Evolutionary conservation across 78 protist species (phyloP).

Genomic region (Blattamonas nauphoetae): DNA sequence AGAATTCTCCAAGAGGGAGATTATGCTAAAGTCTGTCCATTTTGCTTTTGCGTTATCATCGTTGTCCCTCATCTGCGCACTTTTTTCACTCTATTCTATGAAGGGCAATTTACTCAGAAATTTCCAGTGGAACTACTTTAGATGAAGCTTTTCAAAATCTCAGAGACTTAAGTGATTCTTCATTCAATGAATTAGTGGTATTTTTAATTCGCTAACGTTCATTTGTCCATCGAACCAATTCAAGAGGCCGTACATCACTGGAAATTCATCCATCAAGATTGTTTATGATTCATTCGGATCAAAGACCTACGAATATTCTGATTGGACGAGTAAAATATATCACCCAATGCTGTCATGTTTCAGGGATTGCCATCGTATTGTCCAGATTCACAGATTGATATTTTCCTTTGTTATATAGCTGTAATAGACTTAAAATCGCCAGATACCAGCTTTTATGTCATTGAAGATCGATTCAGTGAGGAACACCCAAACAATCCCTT

Average conservation of each 20-base stretch:
- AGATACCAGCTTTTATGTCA: not conserved
- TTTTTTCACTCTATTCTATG: not conserved
- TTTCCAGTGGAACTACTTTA: not conserved
- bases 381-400: too few relatives aligned
- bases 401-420: not conserved
- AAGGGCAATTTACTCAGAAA: not conserved
- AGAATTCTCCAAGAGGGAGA: not conserved
- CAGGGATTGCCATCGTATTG: too few relatives aligned
- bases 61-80: not conserved
- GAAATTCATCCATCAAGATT: not conserved
- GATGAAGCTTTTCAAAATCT: not conserved
- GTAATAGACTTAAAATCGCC: not conserved
- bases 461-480: not conserved
- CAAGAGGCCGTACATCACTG: not conserved
- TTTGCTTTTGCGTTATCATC: not conserved
- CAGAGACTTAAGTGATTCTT: not conserved
- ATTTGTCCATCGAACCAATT: not conserved
- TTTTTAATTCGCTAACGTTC: not conserved
- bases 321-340: not conserved
- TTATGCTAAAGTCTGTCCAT: not conserved
- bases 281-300: not conserved
- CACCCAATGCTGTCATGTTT: not conserved
- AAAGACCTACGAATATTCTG: not conserved
- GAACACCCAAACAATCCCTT: not conserved
- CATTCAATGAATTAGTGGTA: not conserved